Evolutionary conservation across 208 protist genomes (phyloP).

Genomic region (Jaenimonas drosophilae): DNA sequence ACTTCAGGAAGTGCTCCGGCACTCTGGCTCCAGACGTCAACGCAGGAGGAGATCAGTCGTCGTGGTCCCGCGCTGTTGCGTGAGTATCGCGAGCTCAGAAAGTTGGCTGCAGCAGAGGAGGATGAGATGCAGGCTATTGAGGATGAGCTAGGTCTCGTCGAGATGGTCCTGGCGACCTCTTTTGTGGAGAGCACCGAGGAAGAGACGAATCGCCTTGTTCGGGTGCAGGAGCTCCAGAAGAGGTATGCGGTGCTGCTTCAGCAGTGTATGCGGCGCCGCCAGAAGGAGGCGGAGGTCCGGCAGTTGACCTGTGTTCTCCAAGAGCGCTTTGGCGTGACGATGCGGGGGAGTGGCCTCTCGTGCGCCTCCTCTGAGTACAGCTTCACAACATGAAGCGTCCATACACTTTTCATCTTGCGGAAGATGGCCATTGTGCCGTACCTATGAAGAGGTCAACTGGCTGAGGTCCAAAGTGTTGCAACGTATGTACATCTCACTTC

Average conservation of each 20-base stretch:
- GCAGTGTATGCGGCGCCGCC: conserved; percentile 20
- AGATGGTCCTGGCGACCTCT: not conserved
- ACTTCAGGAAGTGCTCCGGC: no score
- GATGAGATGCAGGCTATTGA: not conserved
- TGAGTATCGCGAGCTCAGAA: not conserved
- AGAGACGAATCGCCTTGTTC: no score
- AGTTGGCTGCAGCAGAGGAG: not conserved
- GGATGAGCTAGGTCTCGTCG: not conserved
- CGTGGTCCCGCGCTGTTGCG: no score
- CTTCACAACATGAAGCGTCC: no score
- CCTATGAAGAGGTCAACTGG: not conserved
- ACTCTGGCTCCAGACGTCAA: no score
- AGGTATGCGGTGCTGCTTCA: conserved; percentile 12
- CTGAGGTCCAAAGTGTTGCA: not conserved
- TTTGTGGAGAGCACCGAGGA: no score
- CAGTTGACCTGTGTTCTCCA: conserved; percentile 17
- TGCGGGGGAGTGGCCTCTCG: not conserved
- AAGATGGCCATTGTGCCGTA: no score
- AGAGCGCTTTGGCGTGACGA: not conserved
- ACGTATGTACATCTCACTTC: not conserved
- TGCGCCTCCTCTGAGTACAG: no score
- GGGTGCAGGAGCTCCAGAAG: conserved; percentile 8
- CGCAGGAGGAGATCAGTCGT: no score
- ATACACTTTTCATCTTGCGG: no score
- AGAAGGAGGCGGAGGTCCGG: conserved; percentile 17